Conservation (phyloP, 805 yeast species). For the Barnettozyma salicaria region DNA sequence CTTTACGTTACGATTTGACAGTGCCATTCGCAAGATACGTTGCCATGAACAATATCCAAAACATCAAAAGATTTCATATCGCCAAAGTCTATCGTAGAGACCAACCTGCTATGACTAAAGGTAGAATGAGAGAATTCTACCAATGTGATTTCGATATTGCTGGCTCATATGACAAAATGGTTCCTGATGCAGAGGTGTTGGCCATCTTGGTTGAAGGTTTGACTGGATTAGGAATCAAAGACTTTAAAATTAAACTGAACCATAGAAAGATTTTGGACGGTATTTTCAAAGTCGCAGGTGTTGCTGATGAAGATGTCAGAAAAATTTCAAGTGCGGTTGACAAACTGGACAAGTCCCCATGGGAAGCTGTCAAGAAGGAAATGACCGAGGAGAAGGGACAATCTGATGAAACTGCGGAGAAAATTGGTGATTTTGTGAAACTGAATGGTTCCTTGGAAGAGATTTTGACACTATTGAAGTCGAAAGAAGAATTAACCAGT, state of each 20-base stretch:
- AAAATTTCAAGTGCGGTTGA: constrained; percentile 93
- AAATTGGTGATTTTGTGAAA: constrained; percentile 86
- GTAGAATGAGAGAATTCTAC: constrained; percentile 98
- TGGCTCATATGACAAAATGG: constrained; percentile 88
- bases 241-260: constrained; percentile 87
- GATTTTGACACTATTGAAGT: constrained; percentile 47
- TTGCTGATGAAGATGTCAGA: constrained; percentile 87
- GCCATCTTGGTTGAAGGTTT: constrained; percentile 81
- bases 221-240: constrained; percentile 73
- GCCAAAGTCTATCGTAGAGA: constrained; percentile 99
- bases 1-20: constrained; percentile 92
- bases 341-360: constrained; percentile 90
- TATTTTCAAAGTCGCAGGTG: constrained; percentile 92
- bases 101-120: constrained; percentile 99
- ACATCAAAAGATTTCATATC: constrained; percentile 90
- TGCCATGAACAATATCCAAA: constrained; percentile 89
- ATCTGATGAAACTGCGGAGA: constrained; percentile 86
- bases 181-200: constrained; percentile 90
- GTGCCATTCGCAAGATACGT: constrained; percentile 98
- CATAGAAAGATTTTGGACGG: constrained; percentile 97
- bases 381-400: constrained; percentile 90
- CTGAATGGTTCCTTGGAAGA: constrained; percentile 71
- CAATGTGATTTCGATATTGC: constrained; percentile 99
- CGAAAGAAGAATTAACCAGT: constrained; percentile 50
- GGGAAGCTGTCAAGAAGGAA: constrained; percentile 91